Percentiles rank a stretch among this genome's conserved stretches.
Evolutionary conservation across 345 rosid genomes (phyloP).

Genomic region (Euphorbia pulcherrima): DNA sequence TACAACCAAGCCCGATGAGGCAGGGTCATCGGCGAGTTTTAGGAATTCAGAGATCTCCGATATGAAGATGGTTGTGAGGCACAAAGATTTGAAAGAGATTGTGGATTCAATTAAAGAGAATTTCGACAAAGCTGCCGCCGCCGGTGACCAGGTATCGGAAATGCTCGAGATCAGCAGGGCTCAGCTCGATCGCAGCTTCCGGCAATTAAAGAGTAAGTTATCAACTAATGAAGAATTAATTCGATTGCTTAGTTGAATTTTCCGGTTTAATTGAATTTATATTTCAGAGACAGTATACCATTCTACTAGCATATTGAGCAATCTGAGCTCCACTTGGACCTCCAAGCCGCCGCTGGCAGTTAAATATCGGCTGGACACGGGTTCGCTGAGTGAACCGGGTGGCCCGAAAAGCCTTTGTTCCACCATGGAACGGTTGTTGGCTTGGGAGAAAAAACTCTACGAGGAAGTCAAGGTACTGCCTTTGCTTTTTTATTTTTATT

Average conservation of each 20-base stretch:
- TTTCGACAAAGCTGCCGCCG: slow-evolving; percentile 74
- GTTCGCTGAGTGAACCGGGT: slow-evolving; percentile 50
- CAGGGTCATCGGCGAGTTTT: slow-evolving; percentile 50
- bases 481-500: neutral
- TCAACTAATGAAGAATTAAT: neutral
- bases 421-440: slow-evolving; percentile 80
- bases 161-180: slow-evolving; percentile 85
- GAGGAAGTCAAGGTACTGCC: slow-evolving; percentile 80
- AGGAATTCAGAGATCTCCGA: slow-evolving; percentile 50
- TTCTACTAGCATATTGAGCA: slow-evolving; percentile 82
- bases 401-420: slow-evolving; percentile 77
- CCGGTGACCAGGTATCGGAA: slow-evolving; percentile 77
- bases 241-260: neutral
- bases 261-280: neutral
- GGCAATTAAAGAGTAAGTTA: slow-evolving; percentile 72
- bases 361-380: slow-evolving; percentile 69
- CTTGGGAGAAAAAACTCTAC: slow-evolving; percentile 96
- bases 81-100: slow-evolving; percentile 86
- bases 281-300: slow-evolving; percentile 87
- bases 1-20: slow-evolving; percentile 40
- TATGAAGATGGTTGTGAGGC: slow-evolving; percentile 84
- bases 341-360: slow-evolving; percentile 93
- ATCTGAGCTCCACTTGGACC: slow-evolving; percentile 89
- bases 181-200: slow-evolving; percentile 89
- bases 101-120: slow-evolving; percentile 75